Conservation (phyloP, 768 basidiomycete species). For the Collybia sp. region DNA sequence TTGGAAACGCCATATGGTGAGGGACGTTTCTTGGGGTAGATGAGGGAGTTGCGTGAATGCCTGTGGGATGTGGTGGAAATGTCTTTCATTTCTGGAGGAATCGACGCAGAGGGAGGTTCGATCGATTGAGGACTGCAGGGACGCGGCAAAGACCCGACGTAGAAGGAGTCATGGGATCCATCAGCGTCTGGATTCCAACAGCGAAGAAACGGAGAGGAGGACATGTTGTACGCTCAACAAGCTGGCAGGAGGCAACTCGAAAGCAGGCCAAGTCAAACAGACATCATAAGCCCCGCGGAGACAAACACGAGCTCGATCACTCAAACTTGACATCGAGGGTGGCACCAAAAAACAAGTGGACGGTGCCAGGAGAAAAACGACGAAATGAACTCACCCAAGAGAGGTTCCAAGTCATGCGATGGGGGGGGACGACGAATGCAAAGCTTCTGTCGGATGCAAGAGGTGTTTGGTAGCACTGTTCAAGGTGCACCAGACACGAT, state of each 20-base stretch:
- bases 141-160: conserved; percentile 17
- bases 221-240: neutral
- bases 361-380: conserved; percentile 7
- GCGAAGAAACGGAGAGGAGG: conserved; percentile 11
- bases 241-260: neutral
- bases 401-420: conserved; percentile 36
- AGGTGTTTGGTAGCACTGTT: no score
- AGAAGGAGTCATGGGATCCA: conserved; percentile 15
- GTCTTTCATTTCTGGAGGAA: conserved; percentile 73
- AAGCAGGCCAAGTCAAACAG: neutral
- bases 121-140: conserved; percentile 37
- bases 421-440: conserved; percentile 17
- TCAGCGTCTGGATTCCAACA: conserved; percentile 16
- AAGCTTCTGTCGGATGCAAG: conserved; percentile 4
- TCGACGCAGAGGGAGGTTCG: conserved; percentile 33
- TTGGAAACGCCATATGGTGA: conserved; percentile 78
- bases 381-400: conserved; percentile 27
- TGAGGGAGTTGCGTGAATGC: conserved; percentile 55
- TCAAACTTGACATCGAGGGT: neutral
- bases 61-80: conserved; percentile 52
- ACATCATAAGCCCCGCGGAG: conserved; percentile 1
- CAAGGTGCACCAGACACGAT: neutral
- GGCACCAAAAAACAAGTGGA: neutral
- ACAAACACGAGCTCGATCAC: neutral
- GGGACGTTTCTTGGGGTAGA: conserved; percentile 84